Evolutionary conservation across 148 eudicot species (phyloP), one percentile per base, ranked within the genome.

Genomic region (Fagopyrum tataricum): DNA sequence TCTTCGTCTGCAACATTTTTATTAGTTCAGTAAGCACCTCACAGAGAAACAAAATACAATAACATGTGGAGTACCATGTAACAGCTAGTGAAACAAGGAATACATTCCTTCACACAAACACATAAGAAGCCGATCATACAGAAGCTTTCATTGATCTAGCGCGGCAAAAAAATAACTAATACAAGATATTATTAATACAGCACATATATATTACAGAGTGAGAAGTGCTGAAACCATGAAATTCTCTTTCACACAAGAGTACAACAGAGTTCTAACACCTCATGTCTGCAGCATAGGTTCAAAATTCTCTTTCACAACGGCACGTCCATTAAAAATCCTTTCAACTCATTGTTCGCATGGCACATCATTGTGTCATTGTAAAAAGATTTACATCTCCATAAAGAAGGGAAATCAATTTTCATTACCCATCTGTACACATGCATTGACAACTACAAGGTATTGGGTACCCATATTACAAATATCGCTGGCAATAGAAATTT

Each of bases 1-100:
- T 92, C 97, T 77, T 87, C 92, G 46, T 88, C 97, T 92, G 91
- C 83, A 79, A 55, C 4, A 18, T 55, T 55, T 31, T 55, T 55
- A 55, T 11, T 55, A 55, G 26, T 55, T 20, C 11, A 55, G 62
- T 55, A 18, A 21, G 21, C 24, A 20, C 62, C 21, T 55, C 31
- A 55, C 11, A 55, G 62, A 55, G 53, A 48, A 8, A 55, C 56
- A n/a, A 52, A 52, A 52, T 52, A 52, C 7, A 14, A 7, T 52
- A 7, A 17, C 18, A 5, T 17, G 18, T 52, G 17, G 15, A 52
- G 18, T 51, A 51, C 55, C 55, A 3, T 51, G 14, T 2, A 17
- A 51, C 49, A 46, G 2, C 4, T 3, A 2, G 14, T 51, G 5
- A 4, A 51, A 51, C n/a, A n/a, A 13, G 17, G 4, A 49, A 49